These are phyloP conservation scores for Aspergillus sp. DNA, from an alignment of 2,329 filamentous ascomycete genomes.

Conservation along the genomic window DNA sequence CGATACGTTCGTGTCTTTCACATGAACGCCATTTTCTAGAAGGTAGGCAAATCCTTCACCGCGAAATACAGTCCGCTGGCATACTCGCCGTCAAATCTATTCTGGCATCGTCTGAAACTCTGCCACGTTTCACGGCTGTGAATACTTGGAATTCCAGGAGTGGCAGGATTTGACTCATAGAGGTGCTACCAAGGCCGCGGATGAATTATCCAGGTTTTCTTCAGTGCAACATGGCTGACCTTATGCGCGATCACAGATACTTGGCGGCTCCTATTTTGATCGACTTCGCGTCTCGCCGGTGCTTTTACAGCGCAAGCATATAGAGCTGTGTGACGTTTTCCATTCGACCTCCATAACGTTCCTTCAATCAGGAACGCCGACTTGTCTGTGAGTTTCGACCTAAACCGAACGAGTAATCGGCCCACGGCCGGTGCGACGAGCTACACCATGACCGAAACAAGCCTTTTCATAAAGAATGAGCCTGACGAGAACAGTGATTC, in stretches of 20 bases:
- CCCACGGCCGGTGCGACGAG: conserved; percentile 6
- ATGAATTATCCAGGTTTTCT: too few relatives aligned
- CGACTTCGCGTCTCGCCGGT: too few relatives aligned
- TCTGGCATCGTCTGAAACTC: too few relatives aligned
- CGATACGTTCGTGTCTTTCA: neutral
- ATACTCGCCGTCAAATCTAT: neutral
- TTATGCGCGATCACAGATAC: too few relatives aligned
- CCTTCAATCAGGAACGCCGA: neutral
- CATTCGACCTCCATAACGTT: neutral
- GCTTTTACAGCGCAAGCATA: too few relatives aligned
- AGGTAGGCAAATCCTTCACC: neutral
- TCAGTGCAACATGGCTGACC: too few relatives aligned
- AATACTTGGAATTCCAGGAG: too few relatives aligned
- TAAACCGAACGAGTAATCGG: neutral
- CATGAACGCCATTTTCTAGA: neutral
- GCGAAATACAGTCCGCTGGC: neutral
- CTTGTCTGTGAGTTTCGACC: neutral
- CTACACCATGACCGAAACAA: conserved; percentile 47
- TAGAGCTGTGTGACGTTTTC: too few relatives aligned
- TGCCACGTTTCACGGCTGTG: too few relatives aligned
- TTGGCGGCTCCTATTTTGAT: too few relatives aligned
- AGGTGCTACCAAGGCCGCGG: too few relatives aligned
- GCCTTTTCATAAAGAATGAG: conserved; percentile 62
- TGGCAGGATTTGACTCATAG: too few relatives aligned
- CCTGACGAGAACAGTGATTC: conserved; percentile 56